Evolutionary conservation across 2,329 filamentous ascomycete genomes (phyloP).

Genomic region (Zymoseptoria passerinii): DNA sequence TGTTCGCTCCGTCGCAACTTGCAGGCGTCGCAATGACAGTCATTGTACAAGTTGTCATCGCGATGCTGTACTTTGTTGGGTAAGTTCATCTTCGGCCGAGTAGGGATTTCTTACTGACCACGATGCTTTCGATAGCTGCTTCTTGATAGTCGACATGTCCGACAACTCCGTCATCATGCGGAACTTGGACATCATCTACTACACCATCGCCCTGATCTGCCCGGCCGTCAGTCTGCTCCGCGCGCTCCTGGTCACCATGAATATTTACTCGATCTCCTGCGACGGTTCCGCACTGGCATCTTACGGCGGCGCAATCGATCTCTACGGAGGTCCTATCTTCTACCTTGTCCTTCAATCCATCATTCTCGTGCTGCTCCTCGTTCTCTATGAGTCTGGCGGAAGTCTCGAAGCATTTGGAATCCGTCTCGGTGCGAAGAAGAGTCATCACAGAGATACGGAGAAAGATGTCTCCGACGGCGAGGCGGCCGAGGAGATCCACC

Average conservation of each 20-base stretch:
- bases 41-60: constrained; percentile 14
- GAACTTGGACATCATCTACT: constrained; percentile 52
- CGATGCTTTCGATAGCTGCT: neutral
- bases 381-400: constrained; percentile 62
- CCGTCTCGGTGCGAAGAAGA: neutral
- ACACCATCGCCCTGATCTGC: constrained; percentile 60
- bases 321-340: constrained; percentile 74
- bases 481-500: constrained; percentile 8
- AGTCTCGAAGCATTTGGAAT: constrained; percentile 36
- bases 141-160: constrained; percentile 15
- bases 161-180: constrained; percentile 26
- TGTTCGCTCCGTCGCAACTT: constrained; percentile 47
- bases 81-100: neutral
- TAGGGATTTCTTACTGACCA: no score
- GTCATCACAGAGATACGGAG: constrained; percentile 24
- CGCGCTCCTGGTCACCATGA: constrained; percentile 65
- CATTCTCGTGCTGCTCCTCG: constrained; percentile 59
- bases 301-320: constrained; percentile 59
- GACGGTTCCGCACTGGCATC: constrained; percentile 50
- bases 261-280: constrained; percentile 73
- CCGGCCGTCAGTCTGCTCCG: constrained; percentile 67
- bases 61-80: constrained; percentile 17
- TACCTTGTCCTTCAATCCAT: constrained; percentile 69
- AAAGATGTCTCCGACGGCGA: constrained; percentile 10
- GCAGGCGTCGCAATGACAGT: constrained; percentile 16